Evolutionary conservation across 176 grass and related monocot genomes (phyloP), one percentile per base, ranked within the genome.

Genomic region (Thalia dealbata): DNA sequence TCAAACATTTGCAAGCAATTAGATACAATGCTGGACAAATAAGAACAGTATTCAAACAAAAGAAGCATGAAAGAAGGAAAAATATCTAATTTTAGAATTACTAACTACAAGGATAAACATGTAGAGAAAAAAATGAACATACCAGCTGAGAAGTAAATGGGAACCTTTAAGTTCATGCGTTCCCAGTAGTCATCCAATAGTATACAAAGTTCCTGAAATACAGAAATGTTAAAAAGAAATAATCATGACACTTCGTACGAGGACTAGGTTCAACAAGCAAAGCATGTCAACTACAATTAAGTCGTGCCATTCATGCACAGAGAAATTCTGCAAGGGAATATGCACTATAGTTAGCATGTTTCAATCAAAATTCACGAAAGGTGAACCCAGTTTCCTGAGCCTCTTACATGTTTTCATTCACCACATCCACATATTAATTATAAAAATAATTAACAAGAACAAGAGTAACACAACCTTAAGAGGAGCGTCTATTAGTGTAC

Each of bases 171-270:
- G n/a, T 84, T 86, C 87, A 90, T 86, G 51, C 87, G 87, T 83
- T 97, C 89, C 89, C 89, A 97, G 73, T 97, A 97, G 24, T 97
- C 89, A 75, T 97, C 93, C 73, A 97, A 82, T 72, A 97, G 88
- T 80, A 97, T 88, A 50, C 93, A 92, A 30, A 97, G 83, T 79
- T 97, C 93, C 93, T 92, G 46, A 28, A 66, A 73, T 45, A 92
- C 56, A 84, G 69, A 58, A 14, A 52, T 55, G 81, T 10, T 13
- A 27, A 27, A 26, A 4, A 71, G 4, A 15, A 71, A 27, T 27
- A 18, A 11, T 60, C 9, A 24, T 22, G 24, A 25, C 59, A 61
- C 6, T 48, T 48, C 11, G 45, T 38, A 48, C 6, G 10, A 10
- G 6, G 1, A 13, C 11, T 48, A 48, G 45, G 45, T 48, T 48